These are phyloP conservation scores for Drechslerella dactyloides DNA, from an alignment of 2,329 filamentous ascomycete species.

Conservation along the genomic window DNA sequence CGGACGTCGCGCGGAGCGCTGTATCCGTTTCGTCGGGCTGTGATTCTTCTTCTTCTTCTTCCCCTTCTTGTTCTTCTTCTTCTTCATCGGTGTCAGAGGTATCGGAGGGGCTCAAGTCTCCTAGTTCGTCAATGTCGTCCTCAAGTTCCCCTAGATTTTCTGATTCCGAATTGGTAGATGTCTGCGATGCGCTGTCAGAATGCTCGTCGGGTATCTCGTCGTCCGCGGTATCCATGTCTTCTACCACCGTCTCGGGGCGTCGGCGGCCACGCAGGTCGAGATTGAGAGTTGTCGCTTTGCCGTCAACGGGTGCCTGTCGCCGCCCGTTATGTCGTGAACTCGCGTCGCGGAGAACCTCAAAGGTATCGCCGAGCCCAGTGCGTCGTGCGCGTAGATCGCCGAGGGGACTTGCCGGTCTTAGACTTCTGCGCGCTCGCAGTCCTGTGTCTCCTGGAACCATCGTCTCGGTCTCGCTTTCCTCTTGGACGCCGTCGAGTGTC, in stretches of 20 bases:
- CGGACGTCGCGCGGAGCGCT: background rate
- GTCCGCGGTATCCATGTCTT: background rate
- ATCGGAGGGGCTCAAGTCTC: background rate
- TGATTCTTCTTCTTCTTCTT: background rate
- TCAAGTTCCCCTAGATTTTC: conserved; percentile 2
- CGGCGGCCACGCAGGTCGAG: too few species aligned
- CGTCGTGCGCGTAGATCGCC: background rate
- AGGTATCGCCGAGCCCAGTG: background rate
- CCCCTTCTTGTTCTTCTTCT: background rate
- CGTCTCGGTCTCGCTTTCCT: background rate
- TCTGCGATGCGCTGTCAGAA: background rate
- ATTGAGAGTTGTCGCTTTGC: too few species aligned
- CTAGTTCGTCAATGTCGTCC: background rate
- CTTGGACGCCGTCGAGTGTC: background rate
- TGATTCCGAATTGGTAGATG: background rate
- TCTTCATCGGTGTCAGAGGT: background rate
- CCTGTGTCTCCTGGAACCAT: background rate
- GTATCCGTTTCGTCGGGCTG: background rate
- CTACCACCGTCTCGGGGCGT: too few species aligned
- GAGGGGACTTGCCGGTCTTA: background rate
- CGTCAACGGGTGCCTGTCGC: too few species aligned
- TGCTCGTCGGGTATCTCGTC: background rate
- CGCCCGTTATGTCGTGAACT: background rate
- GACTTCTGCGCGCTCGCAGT: background rate
- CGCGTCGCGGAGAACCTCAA: too few species aligned